Conservation (phyloP, 2,329 filamentous ascomycete species). For the Sporothrix phasma region DNA sequence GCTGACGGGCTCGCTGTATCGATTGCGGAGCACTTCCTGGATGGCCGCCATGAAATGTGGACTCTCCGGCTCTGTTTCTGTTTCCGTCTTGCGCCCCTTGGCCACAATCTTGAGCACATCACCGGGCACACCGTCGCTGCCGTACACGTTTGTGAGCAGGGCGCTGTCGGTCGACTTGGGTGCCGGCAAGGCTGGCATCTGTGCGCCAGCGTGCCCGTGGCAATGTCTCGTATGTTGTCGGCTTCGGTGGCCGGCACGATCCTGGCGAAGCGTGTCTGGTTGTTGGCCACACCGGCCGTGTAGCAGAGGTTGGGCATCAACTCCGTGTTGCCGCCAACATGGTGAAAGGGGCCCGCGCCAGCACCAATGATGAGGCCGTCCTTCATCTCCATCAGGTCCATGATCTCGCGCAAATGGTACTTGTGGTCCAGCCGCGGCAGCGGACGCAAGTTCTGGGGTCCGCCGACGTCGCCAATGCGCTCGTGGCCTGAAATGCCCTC, state of each 20-base stretch:
- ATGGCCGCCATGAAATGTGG: slow-evolving; percentile 29
- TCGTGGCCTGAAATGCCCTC: slow-evolving; percentile 32
- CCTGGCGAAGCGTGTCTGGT: slow-evolving; percentile 16
- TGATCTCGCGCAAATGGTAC: slow-evolving; percentile 10
- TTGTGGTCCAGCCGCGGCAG: slow-evolving; percentile 12
- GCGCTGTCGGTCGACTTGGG: slow-evolving; percentile 26
- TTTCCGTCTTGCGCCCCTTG: slow-evolving; percentile 22
- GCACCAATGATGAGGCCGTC: slow-evolving; percentile 15
- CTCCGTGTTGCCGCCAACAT: slow-evolving; percentile 17
- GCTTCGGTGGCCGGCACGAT: slow-evolving; percentile 1
- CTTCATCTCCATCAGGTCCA: slow-evolving; percentile 14
- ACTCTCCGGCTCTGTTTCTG: too few relatives aligned
- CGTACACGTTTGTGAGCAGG: slow-evolving; percentile 35
- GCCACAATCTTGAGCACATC: slow-evolving; percentile 30
- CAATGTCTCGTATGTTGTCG: slow-evolving; percentile 7
- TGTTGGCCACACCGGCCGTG: slow-evolving; percentile 13
- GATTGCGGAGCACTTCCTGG: slow-evolving; percentile 22
- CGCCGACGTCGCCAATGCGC: slow-evolving; percentile 35
- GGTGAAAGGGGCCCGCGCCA: slow-evolving; percentile 17
- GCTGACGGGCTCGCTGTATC: slow-evolving; percentile 28
- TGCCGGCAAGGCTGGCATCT: slow-evolving; percentile 12
- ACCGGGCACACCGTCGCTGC: slow-evolving; percentile 27
- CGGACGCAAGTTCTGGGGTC: slow-evolving; percentile 31
- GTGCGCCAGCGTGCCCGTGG: neutral
- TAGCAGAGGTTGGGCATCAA: slow-evolving; percentile 13